These are phyloP conservation scores for Xylariaceae sp. DNA, from an alignment of 2,329 filamentous ascomycete genomes.

Conservation along the genomic window DNA sequence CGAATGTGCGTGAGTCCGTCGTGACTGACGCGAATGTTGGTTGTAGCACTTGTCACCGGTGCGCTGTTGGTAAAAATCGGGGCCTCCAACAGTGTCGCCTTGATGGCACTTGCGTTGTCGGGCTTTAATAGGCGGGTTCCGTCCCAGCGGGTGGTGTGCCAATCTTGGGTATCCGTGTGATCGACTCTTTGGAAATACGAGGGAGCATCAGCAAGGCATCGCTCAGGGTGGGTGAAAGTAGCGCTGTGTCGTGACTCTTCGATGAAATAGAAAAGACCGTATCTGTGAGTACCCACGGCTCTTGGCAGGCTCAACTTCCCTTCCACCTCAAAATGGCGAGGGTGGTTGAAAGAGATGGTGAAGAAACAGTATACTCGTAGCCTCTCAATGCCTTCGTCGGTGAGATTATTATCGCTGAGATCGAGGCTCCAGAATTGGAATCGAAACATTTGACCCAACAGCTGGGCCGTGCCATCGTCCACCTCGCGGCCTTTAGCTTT, in stretches of 20 bases:
- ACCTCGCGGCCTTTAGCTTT: constrained; percentile 47
- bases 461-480: constrained; percentile 35
- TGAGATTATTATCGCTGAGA: constrained; percentile 48
- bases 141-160: constrained; percentile 32
- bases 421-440: constrained; percentile 55
- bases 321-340: constrained; percentile 42
- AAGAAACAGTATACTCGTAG: constrained; percentile 34
- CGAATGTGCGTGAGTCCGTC: constrained; percentile 51
- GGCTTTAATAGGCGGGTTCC: constrained; percentile 29
- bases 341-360: constrained; percentile 30
- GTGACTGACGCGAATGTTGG: constrained; percentile 24
- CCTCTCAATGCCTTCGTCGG: constrained; percentile 39
- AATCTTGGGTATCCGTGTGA: constrained; percentile 22
- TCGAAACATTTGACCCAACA: constrained; percentile 34
- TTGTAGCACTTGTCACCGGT: constrained; percentile 16
- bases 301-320: constrained; percentile 37
- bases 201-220: constrained; percentile 48
- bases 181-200: constrained; percentile 31
- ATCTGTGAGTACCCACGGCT: constrained; percentile 29
- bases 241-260: constrained; percentile 45
- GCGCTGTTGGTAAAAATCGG: constrained; percentile 9
- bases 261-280: constrained; percentile 43
- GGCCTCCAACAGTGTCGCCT: constrained; percentile 27
- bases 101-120: constrained; percentile 34
- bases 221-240: constrained; percentile 42